Percentiles rank a stretch among this genome's conserved stretches.
Evolutionary conservation across 2,329 filamentous ascomycete genomes (phyloP).

Genomic region (Apiospora saccharicola): DNA sequence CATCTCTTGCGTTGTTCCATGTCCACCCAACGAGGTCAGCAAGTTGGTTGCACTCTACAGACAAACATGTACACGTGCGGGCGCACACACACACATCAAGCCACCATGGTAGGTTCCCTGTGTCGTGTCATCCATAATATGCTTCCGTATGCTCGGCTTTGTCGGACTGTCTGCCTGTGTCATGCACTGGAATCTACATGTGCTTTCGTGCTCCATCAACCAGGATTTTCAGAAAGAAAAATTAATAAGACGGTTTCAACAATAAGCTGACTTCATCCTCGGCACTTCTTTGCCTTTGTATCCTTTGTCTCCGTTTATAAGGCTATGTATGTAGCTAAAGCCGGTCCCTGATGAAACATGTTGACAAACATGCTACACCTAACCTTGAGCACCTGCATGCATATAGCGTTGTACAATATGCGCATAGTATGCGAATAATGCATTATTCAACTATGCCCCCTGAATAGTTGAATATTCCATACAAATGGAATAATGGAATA

Average conservation of each 20-base stretch:
- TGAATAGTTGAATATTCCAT: no score
- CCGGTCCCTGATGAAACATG: conserved; percentile 1
- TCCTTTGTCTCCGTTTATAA: neutral
- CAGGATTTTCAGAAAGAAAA: neutral
- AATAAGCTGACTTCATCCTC: neutral
- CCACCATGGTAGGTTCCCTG: neutral
- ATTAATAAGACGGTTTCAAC: neutral
- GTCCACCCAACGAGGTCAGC: neutral
- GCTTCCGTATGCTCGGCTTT: conserved; percentile 17
- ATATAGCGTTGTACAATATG: no score
- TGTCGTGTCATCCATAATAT: neutral
- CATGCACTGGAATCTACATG: conserved; percentile 8
- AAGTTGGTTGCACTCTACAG: neutral
- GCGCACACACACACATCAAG: neutral
- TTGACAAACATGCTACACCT: neutral
- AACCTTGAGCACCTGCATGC: neutral
- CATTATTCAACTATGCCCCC: no score
- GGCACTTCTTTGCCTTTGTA: neutral
- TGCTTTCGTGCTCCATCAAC: neutral
- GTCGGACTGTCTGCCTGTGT: neutral
- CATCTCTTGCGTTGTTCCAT: neutral
- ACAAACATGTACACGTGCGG: neutral
- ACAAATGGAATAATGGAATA: no score
- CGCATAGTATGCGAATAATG: no score
- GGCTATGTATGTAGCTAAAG: neutral